Evolutionary conservation across 352 stramenopile species (phyloP), one percentile per base, ranked within the genome.

Genomic region (Pythium phragmiticola): DNA sequence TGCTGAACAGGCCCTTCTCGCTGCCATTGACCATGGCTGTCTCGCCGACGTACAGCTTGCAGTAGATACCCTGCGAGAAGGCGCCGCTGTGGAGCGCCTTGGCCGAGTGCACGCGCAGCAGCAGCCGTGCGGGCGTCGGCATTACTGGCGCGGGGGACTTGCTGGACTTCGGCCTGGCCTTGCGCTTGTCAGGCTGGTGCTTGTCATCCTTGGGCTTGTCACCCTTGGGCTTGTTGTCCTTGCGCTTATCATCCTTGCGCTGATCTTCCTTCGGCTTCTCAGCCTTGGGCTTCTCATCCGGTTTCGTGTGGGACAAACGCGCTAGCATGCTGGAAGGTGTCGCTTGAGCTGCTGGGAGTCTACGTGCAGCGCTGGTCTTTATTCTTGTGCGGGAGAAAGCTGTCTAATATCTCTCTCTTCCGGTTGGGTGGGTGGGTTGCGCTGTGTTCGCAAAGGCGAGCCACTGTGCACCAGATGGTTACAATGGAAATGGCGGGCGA

Each of bases 11-110:
- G 2, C 60, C 59, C 57, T 71, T 72, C 39, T 81, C 76, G 26
- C 65, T 76, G 62, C 80, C 80, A 26, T 86, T 70, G 21, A 75
- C 64, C 75, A 87, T 78, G 26, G 72, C 36, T n/a, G 69, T 69
- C 19, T 78, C 60, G 30, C 78, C 76, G 21, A 89, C 57, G 47
- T 89, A 89, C 23, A 89, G 69, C 52, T 89, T 89, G 67, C 78
- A 87, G 60, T 89, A 89, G 2, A 78, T 69, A 45, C 80, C 80
- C n/a, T 83, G 76, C 3, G 76, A 85, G 23, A 71, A 83, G 28
- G 72, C 78, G 51, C 75, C 66, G 33, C 75, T 66, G 46, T 61
- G 52, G 19, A 89, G 62, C 37, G 77, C 65, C 58, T 80, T 72
- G 36, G 72, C 80, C 60, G 76, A 83, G 69, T 84, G 68, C 19